phyloP scores from a whole-genome alignment of 1,284 basidiomycete species.

The Phaffia rhodozyma region DNA sequence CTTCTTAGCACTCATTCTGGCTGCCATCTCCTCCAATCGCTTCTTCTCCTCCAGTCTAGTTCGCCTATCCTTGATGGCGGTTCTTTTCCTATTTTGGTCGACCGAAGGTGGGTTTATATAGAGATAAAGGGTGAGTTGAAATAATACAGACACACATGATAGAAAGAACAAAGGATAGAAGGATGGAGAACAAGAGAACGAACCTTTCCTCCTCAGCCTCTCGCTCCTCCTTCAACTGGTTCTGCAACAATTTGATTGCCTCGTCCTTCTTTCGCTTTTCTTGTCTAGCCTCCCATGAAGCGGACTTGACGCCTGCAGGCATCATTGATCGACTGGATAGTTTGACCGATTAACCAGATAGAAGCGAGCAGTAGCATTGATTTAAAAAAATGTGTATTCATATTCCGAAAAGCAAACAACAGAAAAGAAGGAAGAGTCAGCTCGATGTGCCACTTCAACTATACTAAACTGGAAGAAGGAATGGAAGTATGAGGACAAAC shows the following conservation, averaged over 20 bases:
- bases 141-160: neutral
- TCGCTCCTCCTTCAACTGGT: conserved; percentile 35
- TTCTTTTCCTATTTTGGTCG: conserved; percentile 27
- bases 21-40: conserved; percentile 32
- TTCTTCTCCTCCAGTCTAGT: conserved; percentile 33
- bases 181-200: conserved; percentile 18
- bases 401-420: neutral
- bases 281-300: conserved; percentile 30
- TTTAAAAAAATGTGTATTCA: neutral
- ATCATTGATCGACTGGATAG: conserved; percentile 12
- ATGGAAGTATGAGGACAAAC: neutral
- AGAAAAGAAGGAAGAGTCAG: conserved; percentile 4
- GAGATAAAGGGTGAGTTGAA: neutral
- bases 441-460: conserved; percentile 16
- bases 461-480: neutral
- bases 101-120: too few relatives aligned
- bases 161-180: neutral
- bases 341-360: neutral
- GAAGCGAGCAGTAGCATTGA: neutral
- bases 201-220: conserved; percentile 30
- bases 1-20: conserved; percentile 38
- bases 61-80: conserved; percentile 31
- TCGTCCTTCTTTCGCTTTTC: conserved; percentile 29
- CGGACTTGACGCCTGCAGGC: conserved; percentile 14
- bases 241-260: conserved; percentile 32